Evolutionary conservation across 2,329 filamentous ascomycete species (phyloP).

Genomic region (Stemphylium vesicarium): DNA sequence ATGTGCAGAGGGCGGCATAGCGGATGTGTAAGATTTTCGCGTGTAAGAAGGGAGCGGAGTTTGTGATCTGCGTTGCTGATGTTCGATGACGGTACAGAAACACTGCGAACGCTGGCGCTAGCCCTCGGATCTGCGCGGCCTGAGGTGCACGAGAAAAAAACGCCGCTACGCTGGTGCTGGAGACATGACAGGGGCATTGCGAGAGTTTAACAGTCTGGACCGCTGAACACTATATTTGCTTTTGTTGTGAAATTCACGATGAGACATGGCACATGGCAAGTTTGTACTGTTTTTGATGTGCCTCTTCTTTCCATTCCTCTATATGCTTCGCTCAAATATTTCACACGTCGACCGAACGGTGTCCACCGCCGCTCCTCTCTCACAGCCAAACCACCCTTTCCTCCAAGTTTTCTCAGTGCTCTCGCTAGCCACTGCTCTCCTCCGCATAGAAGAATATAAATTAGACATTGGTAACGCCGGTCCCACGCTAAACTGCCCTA

Average conservation of each 20-base stretch:
- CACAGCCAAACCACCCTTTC: conserved; percentile 2
- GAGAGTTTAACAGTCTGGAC: neutral
- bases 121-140: conserved; percentile 5
- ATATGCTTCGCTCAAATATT: conserved; percentile 19
- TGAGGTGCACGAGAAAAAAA: neutral
- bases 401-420: conserved; percentile 1
- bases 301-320: conserved; percentile 20
- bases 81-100: conserved; percentile 1
- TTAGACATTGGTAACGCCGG: conserved; percentile 33
- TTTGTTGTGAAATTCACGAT: neutral
- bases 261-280: neutral
- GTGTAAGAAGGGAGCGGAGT: conserved; percentile 1
- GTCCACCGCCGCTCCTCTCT: neutral
- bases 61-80: conserved; percentile 3
- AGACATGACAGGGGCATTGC: neutral
- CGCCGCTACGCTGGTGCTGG: neutral
- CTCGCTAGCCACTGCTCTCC: neutral
- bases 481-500: conserved; percentile 26
- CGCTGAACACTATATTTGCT: neutral
- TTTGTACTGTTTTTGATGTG: conserved; percentile 1
- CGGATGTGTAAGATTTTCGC: neutral
- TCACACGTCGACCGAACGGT: conserved; percentile 6
- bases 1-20: neutral
- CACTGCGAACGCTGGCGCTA: neutral
- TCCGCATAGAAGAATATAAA: conserved; percentile 24